These are phyloP conservation scores for Cichorium intybus DNA, from an alignment of 140 eudicot genomes.

Conservation along the genomic window DNA sequence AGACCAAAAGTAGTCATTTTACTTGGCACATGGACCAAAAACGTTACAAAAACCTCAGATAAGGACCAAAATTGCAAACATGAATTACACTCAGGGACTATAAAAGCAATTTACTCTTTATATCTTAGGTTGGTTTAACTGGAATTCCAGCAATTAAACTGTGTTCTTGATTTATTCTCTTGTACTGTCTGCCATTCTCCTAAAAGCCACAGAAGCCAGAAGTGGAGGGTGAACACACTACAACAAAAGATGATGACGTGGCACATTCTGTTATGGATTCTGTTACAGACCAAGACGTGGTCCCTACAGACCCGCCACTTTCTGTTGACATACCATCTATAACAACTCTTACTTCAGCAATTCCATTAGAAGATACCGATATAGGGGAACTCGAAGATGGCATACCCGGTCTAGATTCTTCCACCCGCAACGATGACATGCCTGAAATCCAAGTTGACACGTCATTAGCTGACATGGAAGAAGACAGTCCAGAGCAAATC, in stretches of 20 bases:
- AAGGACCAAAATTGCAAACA: neutral
- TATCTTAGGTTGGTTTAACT: no score
- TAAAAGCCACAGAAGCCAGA: slow-evolving; percentile 42
- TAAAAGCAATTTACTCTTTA: neutral
- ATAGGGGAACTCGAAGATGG: slow-evolving; percentile 46
- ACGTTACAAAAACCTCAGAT: neutral
- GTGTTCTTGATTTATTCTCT: neutral
- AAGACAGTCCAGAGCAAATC: slow-evolving; percentile 52
- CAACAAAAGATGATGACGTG: slow-evolving; percentile 30
- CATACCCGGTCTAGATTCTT: slow-evolving; percentile 80
- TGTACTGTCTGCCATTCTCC: slow-evolving; percentile 9
- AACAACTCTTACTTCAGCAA: slow-evolving; percentile 29
- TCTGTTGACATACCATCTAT: slow-evolving; percentile 32
- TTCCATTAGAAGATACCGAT: slow-evolving; percentile 46
- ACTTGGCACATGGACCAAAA: neutral
- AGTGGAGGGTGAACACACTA: slow-evolving; percentile 35
- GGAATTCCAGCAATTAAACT: neutral
- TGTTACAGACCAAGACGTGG: slow-evolving; percentile 28
- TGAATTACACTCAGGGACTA: neutral
- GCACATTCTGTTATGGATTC: slow-evolving; percentile 23
- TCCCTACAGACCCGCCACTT: slow-evolving; percentile 28
- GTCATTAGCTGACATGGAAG: slow-evolving; percentile 48
- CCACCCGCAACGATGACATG: slow-evolving; percentile 43
- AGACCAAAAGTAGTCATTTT: neutral
- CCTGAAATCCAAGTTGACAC: slow-evolving; percentile 37